Percentiles rank a stretch among this genome's conserved stretches.
These are phyloP conservation scores for Collybia sp. DNA, from an alignment of 768 basidiomycete species.

Conservation along the genomic window DNA sequence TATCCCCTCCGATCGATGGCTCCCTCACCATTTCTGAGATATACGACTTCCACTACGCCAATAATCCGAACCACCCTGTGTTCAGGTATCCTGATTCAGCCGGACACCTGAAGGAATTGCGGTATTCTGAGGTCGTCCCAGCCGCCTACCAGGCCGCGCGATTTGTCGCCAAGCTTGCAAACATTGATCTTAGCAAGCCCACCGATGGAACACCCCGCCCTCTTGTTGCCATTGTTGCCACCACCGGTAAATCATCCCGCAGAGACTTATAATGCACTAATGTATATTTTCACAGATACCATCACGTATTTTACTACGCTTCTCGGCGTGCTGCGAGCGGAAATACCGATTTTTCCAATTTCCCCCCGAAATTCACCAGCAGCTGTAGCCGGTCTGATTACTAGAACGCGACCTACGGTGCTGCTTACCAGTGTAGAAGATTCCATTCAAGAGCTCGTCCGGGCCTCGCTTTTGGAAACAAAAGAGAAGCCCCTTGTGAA, in stretches of 20 bases:
- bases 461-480: slow-evolving; percentile 11
- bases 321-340: slow-evolving; percentile 29
- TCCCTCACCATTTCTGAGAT: slow-evolving; percentile 25
- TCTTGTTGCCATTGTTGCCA: too few relatives aligned
- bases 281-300: slow-evolving; percentile 16
- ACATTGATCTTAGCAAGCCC: too few relatives aligned
- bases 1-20: slow-evolving; percentile 25
- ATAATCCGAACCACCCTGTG: slow-evolving; percentile 21
- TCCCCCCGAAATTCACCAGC: slow-evolving; percentile 38
- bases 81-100: slow-evolving; percentile 15
- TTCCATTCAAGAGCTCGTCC: slow-evolving; percentile 12
- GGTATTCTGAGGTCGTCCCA: too few relatives aligned
- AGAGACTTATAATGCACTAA: background rate
- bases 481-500: slow-evolving; percentile 1
- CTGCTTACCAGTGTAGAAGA: slow-evolving; percentile 21
- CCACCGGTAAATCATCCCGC: too few relatives aligned
- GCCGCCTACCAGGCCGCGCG: too few relatives aligned
- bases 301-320: slow-evolving; percentile 24
- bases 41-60: slow-evolving; percentile 21
- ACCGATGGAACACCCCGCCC: too few relatives aligned
- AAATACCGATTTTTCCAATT: slow-evolving; percentile 26
- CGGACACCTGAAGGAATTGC: too few relatives aligned
- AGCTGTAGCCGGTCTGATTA: slow-evolving; percentile 37
- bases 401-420: slow-evolving; percentile 5
- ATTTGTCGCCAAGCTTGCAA: too few relatives aligned